Base-by-base conservation (phyloP, 1,284 basidiomycete species). In the Cutaneotrichosporon cyanovorans region DNA sequence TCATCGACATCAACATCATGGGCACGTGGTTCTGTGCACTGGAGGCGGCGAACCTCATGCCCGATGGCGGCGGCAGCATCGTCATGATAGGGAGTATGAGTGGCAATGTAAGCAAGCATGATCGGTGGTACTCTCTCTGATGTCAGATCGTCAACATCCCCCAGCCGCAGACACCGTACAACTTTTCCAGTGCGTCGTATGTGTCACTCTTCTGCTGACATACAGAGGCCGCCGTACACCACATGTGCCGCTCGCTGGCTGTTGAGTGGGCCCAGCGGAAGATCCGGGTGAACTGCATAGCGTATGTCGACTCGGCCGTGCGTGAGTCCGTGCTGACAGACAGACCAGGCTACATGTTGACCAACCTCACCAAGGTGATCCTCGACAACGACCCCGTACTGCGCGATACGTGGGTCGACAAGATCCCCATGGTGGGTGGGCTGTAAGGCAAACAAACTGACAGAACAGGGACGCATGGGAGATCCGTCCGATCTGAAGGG, bases 1-100 rank as follows among this genome's bases (percentile, higher is more conserved):
- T 97, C 44, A 85, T 86, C 63, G 88, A 90, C 64, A 83, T 96
- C 76, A 96, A 97, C 67, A 85, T 97, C 45, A 87, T 93, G 66
- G 64, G 68, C 14, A 71, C 82, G 15, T 90, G 88, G 76, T 93
- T 84, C 74, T 93, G 90, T 25, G 92, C 93, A 4, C 82, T 91
- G 22, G 90, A 96, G 71, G 91, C 87, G 1, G 88, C 89, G 48
- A 76, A 76, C 63, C 66, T 71, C 57, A 78, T 78, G 77, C 63
- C 72, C 19, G 59, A 56, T 72, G 83, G 66, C 73, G 90, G 90
- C 9, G 50, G 45, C 5, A 84, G 83, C 45, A 87, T 96, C 63
- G 80, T 91, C 52, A 77, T 97, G 51, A 82, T 97, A 49, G 82
- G 86, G 3, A 87, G 84, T 62, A 96, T 97, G 90, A 87, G 82